Conservation (phyloP, 2,329 filamentous ascomycete species). For the Pseudogymnoascus sp. region DNA sequence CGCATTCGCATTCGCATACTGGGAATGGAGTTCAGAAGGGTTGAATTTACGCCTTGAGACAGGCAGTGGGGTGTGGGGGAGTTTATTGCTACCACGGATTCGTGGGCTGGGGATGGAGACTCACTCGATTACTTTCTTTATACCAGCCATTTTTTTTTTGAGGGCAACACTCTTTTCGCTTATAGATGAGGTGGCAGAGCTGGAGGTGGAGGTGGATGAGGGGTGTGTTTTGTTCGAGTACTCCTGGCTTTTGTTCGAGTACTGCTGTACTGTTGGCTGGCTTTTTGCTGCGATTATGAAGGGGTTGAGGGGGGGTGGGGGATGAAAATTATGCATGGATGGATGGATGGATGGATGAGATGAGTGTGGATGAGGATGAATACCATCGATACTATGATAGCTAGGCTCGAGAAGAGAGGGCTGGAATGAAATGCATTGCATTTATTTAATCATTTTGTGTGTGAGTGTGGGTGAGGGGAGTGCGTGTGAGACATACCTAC, state of each 20-base stretch:
- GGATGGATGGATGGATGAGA: background rate
- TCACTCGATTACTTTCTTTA: background rate
- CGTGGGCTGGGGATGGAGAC: background rate
- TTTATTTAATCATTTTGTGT: background rate
- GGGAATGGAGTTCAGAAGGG: background rate
- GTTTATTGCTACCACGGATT: background rate
- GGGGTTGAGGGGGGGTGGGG: background rate
- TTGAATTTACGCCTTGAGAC: background rate
- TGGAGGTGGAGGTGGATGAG: background rate
- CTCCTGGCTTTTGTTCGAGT: background rate
- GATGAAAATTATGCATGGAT: background rate
- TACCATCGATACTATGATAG: background rate
- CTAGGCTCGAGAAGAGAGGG: background rate
- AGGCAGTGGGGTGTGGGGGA: background rate
- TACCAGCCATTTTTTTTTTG: background rate
- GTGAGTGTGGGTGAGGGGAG: background rate
- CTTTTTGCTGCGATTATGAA: background rate
- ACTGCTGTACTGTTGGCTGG: background rate
- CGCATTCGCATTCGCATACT: no score
- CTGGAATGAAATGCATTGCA: background rate
- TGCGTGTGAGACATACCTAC: background rate
- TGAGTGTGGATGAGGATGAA: background rate
- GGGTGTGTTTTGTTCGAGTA: background rate
- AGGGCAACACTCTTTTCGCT: background rate
- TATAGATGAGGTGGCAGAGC: background rate